These are phyloP conservation scores for Solanum ossicruentum DNA, from an alignment of 257 asterid species.

Conservation along the genomic window DNA sequence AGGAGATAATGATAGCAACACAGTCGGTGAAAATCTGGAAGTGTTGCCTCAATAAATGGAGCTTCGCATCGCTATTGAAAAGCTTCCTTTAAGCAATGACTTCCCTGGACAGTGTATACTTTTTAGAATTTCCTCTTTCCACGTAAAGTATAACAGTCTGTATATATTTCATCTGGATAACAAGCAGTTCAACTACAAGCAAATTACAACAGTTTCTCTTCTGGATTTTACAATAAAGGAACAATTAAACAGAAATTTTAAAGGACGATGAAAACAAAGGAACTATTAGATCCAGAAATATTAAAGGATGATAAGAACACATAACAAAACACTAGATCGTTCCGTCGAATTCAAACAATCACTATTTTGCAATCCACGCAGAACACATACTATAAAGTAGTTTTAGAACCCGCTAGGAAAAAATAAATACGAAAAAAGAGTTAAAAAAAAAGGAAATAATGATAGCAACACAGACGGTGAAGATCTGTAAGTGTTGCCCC, in stretches of 20 bases:
- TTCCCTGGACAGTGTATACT: no score
- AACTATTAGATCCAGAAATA: neutral
- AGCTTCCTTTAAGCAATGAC: no score
- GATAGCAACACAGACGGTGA: neutral
- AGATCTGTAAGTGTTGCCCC: neutral
- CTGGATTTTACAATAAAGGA: neutral
- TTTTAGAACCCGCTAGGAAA: neutral
- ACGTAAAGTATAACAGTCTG: neutral
- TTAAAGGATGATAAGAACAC: neutral
- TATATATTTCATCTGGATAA: neutral
- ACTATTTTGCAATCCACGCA: neutral
- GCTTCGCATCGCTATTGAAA: neutral
- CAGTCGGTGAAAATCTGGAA: neutral
- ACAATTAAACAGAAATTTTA: neutral
- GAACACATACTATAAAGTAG: neutral
- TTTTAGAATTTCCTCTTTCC: no score
- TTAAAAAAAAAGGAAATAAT: neutral
- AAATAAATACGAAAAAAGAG: neutral
- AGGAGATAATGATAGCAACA: neutral
- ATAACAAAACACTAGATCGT: neutral
- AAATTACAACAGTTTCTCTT: neutral
- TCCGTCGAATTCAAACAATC: neutral
- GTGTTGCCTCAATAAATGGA: neutral
- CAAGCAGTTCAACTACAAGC: neutral
- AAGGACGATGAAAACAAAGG: neutral